Conservation (phyloP, 139 green algal genomes). For the Nannochloris sp. region DNA sequence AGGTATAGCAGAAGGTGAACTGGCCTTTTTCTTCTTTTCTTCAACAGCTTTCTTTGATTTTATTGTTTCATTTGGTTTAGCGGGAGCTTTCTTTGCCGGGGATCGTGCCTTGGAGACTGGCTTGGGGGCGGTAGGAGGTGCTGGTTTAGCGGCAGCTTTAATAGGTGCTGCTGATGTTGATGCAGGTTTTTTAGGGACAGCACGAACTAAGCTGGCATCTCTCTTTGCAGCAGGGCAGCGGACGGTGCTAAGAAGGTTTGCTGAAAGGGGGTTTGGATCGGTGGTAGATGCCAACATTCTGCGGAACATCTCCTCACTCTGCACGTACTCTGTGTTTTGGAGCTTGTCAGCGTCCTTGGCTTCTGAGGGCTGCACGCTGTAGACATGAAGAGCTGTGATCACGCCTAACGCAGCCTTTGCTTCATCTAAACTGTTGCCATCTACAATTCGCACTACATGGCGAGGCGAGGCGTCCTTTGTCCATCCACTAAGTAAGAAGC, state of each 20-base stretch:
- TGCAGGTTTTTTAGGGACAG: not conserved
- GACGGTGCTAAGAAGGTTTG: conserved; percentile 10
- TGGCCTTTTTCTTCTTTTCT: not conserved
- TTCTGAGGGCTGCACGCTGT: conserved; percentile 39
- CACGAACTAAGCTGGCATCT: not conserved
- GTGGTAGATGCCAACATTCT: not conserved
- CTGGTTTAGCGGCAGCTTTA: not conserved
- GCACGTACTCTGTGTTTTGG: conserved; percentile 26
- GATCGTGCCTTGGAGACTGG: not conserved
- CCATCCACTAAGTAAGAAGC: conserved; percentile 43
- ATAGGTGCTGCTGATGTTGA: not conserved
- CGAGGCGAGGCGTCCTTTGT: conserved; percentile 8
- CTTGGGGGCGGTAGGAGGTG: not conserved
- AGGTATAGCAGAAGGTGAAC: not conserved
- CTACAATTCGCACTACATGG: conserved; percentile 18
- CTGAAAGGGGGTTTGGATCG: not conserved
- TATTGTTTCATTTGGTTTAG: not conserved
- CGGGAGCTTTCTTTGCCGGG: not conserved
- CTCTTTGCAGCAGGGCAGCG: conserved; percentile 10
- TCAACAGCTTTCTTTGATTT: not conserved
- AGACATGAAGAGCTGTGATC: conserved; percentile 43
- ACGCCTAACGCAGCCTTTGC: conserved; percentile 10
- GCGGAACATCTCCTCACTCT: conserved; percentile 31
- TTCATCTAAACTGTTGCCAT: conserved; percentile 23
- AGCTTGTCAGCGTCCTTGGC: conserved; percentile 35